A percentile compares a stretch with the other conserved stretches of the same genome.
Conservation (phyloP, 768 basidiomycete species). For the Pseudohyphozyma bogoriensis region DNA sequence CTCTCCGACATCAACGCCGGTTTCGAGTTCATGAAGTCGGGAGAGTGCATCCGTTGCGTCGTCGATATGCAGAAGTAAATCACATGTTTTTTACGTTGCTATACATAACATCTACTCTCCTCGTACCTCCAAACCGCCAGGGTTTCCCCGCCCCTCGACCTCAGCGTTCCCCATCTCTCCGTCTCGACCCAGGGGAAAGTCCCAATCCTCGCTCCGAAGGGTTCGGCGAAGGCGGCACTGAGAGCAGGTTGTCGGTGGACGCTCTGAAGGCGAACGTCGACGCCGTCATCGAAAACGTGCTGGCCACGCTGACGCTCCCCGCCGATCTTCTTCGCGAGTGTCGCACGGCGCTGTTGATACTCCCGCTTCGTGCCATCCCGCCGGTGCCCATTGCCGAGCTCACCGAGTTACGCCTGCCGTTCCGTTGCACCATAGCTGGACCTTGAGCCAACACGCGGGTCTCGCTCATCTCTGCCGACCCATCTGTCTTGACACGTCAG, state of each 20-base stretch:
- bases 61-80: slow-evolving; percentile 58
- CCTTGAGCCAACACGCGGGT: not conserved
- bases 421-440: too few species aligned
- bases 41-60: slow-evolving; percentile 88
- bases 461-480: not conserved
- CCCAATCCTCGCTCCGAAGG: not conserved
- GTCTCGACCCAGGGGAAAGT: too few species aligned
- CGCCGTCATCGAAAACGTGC: not conserved
- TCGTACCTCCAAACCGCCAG: too few species aligned
- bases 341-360: not conserved
- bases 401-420: too few species aligned
- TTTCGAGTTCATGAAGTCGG: slow-evolving; percentile 45
- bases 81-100: too few species aligned
- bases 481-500: not conserved
- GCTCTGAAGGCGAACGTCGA: not conserved
- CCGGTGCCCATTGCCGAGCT: too few species aligned
- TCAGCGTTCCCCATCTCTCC: too few species aligned
- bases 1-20: slow-evolving; percentile 96
- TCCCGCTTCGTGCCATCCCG: too few species aligned
- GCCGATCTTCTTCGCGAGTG: not conserved
- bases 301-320: not conserved
- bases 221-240: not conserved
- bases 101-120: not conserved
- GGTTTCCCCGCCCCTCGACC: too few species aligned
- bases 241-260: not conserved